phyloP scores from a whole-genome alignment of 163 green algal genomes.

The Scenedesmus sp. region DNA sequence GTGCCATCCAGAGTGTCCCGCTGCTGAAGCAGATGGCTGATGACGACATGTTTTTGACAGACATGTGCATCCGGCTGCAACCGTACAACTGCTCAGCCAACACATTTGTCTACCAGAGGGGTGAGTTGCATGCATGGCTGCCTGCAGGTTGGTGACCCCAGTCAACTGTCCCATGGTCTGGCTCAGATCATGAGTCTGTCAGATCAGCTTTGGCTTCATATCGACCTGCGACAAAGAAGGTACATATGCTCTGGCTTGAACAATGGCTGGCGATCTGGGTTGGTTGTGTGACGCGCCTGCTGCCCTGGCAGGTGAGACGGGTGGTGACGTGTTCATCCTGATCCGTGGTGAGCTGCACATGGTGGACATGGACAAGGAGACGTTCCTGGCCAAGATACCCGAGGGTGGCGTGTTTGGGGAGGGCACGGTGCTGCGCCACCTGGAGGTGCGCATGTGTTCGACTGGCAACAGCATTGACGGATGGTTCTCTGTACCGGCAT shows the following conservation, averaged over 20 bases:
- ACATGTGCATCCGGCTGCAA: slow-evolving; percentile 68
- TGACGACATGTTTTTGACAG: slow-evolving; percentile 66
- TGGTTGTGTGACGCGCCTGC: not conserved
- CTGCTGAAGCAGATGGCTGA: slow-evolving; percentile 62
- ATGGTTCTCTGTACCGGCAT: no score
- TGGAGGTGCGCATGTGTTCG: slow-evolving; percentile 40
- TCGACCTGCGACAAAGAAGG: no score
- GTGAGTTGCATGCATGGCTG: slow-evolving; percentile 36
- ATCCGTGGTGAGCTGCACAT: slow-evolving; percentile 69
- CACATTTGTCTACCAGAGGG: slow-evolving; percentile 68
- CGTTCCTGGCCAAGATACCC: slow-evolving; percentile 58
- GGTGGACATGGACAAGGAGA: slow-evolving; percentile 54
- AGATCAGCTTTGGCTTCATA: no score
- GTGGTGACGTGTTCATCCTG: slow-evolving; percentile 69
- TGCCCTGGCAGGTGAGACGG: slow-evolving; percentile 57
- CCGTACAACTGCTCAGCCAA: slow-evolving; percentile 64
- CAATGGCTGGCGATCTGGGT: not conserved
- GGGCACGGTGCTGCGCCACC: slow-evolving; percentile 48
- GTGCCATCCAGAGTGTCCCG: slow-evolving; percentile 54
- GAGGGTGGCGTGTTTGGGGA: slow-evolving; percentile 70
- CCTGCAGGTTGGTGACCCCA: not conserved
- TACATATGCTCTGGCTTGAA: no score
- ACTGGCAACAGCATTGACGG: no score
- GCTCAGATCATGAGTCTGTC: no score
- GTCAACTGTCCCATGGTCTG: not conserved